Percentiles rank a stretch among this genome's conserved stretches.
phyloP scores from a whole-genome alignment of 345 rosid species.

The Gossypium longicalyx region DNA sequence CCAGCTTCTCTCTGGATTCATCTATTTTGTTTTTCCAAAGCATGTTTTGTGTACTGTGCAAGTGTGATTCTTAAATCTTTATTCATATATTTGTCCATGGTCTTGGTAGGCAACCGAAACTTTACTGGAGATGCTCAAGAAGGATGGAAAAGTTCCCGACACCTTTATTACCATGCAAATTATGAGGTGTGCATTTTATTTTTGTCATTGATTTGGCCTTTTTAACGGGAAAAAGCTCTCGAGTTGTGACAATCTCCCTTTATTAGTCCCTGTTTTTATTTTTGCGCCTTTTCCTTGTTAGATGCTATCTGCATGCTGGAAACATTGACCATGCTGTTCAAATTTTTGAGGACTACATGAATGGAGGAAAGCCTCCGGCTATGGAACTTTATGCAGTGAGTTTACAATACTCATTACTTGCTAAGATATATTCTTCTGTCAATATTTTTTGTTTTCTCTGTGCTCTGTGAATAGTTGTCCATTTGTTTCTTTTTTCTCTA shows the following conservation, averaged over 20 bases:
- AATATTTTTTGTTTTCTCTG: background rate
- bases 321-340: conserved; percentile 66
- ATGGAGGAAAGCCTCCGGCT: conserved; percentile 39
- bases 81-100: background rate
- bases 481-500: background rate
- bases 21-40: background rate
- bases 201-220: conserved; percentile 8
- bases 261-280: background rate
- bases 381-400: conserved; percentile 71
- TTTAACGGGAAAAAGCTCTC: conserved; percentile 2
- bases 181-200: conserved; percentile 48
- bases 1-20: background rate
- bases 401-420: background rate
- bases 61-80: background rate
- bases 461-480: background rate
- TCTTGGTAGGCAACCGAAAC: conserved; percentile 60
- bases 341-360: conserved; percentile 56
- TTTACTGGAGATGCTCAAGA: conserved; percentile 72
- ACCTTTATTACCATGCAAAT: conserved; percentile 52
- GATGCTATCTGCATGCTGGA: conserved; percentile 77
- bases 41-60: background rate
- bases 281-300: conserved; percentile 19
- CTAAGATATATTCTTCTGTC: background rate
- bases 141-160: conserved; percentile 64
- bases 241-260: background rate